Evolutionary conservation across 805 yeast genomes (phyloP).

Genomic region (Metschnikowia aberdeeniae): DNA sequence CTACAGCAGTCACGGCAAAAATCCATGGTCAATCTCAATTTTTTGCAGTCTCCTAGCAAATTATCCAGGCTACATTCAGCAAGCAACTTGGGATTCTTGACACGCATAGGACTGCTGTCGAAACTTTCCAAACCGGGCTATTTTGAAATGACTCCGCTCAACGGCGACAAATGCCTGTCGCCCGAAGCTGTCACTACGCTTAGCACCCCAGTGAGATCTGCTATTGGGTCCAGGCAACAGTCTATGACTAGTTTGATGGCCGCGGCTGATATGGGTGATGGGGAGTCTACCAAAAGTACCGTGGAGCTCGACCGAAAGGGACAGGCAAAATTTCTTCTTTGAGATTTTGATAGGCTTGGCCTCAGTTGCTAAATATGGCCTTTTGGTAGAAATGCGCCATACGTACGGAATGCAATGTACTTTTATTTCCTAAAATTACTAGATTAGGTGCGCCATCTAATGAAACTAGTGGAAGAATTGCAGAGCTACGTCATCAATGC

Average conservation of each 20-base stretch:
- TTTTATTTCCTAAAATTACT: too few species aligned
- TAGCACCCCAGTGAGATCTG: constrained; percentile 16
- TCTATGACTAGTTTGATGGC: constrained; percentile 11
- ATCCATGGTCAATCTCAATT: constrained; percentile 1
- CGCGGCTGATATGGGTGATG: not conserved
- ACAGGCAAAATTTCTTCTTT: constrained; percentile 1
- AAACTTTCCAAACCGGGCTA: constrained; percentile 2
- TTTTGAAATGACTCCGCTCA: constrained; percentile 6
- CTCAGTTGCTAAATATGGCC: too few species aligned
- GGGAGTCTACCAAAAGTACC: not conserved
- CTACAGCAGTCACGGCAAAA: constrained; percentile 13
- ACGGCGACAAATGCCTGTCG: constrained; percentile 16
- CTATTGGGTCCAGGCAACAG: constrained; percentile 13
- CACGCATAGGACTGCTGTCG: constrained; percentile 4
- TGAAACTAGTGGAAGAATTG: too few species aligned
- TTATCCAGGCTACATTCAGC: constrained; percentile 4
- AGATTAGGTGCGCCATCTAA: too few species aligned
- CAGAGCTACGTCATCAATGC: too few species aligned
- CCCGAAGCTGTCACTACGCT: constrained; percentile 17
- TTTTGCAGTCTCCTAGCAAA: constrained; percentile 3
- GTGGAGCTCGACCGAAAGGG: not conserved
- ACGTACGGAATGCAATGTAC: too few species aligned
- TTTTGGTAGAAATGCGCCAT: too few species aligned
- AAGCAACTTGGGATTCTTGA: constrained; percentile 2
- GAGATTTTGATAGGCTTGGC: not conserved